phyloP scores from a whole-genome alignment of 2,329 filamentous ascomycete species.

The Beauveria bassiana region DNA sequence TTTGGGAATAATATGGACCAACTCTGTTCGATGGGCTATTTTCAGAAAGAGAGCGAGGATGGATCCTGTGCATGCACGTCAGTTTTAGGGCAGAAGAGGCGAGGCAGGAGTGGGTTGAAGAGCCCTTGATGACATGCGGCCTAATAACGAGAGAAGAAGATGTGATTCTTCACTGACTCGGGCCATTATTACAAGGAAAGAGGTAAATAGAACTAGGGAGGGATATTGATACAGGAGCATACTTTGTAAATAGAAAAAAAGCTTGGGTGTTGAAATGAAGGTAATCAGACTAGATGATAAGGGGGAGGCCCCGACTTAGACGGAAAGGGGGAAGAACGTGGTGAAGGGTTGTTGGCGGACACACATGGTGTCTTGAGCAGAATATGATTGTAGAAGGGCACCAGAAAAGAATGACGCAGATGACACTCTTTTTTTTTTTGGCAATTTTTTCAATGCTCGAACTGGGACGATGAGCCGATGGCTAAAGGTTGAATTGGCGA shows the following conservation, averaged over 20 bases:
- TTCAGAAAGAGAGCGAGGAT: not conserved
- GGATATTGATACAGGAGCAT: not conserved
- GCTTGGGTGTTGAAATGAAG: not conserved
- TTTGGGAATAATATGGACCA: not conserved
- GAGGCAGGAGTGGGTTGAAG: not conserved
- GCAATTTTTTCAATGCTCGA: not conserved
- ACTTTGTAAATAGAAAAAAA: no score
- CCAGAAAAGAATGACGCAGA: not conserved
- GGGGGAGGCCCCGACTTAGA: not conserved
- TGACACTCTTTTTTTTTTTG: not conserved
- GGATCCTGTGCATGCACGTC: slow-evolving; percentile 2
- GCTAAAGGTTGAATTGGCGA: not conserved
- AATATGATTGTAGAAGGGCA: not conserved
- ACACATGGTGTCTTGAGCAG: not conserved
- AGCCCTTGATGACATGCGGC: not conserved
- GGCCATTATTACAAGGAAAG: not conserved
- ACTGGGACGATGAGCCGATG: not conserved
- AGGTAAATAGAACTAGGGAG: not conserved
- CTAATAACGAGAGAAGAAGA: not conserved
- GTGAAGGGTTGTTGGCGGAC: not conserved
- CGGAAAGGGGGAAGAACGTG: not conserved
- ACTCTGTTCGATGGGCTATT: not conserved
- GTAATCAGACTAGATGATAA: not conserved
- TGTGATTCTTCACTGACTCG: no score
- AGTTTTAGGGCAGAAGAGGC: slow-evolving; percentile 1